Evolutionary conservation across 371 early-diverging fungal genomes (phyloP).

Genomic region (Mortierella sp.): DNA sequence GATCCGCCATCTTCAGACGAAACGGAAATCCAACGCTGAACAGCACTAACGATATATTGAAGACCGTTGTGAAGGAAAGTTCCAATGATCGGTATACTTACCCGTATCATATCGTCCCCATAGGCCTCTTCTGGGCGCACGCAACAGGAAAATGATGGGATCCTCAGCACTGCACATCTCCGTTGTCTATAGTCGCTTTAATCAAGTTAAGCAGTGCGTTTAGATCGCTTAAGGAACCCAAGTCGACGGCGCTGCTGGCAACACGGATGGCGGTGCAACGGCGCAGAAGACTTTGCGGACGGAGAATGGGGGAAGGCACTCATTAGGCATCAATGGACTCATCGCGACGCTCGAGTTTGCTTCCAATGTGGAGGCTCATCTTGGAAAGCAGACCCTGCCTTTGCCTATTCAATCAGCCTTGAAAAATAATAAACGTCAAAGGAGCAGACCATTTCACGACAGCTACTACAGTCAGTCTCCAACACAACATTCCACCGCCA

Average conservation of each 20-base stretch:
- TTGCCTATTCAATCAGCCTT: too few relatives aligned
- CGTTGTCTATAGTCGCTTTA: slow-evolving; percentile 69
- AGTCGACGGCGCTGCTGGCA: slow-evolving; percentile 35
- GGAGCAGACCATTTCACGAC: too few relatives aligned
- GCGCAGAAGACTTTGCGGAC: slow-evolving; percentile 79
- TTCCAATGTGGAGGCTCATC: slow-evolving; percentile 67
- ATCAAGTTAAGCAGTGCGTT: slow-evolving; percentile 74
- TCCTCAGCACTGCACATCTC: slow-evolving; percentile 71
- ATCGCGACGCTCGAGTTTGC: slow-evolving; percentile 84
- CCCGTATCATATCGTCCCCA: neutral
- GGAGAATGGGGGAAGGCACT: slow-evolving; percentile 63
- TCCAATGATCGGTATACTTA: too few relatives aligned
- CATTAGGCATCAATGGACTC: slow-evolving; percentile 89
- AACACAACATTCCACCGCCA: too few relatives aligned
- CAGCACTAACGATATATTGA: neutral
- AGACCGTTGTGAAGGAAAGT: too few relatives aligned
- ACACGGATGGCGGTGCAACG: slow-evolving; percentile 82
- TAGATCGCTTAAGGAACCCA: slow-evolving; percentile 59
- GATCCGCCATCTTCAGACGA: neutral
- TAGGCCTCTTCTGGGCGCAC: slow-evolving; percentile 80
- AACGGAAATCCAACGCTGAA: neutral
- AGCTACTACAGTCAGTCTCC: too few relatives aligned
- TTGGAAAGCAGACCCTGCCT: too few relatives aligned
- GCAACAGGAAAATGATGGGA: slow-evolving; percentile 72
- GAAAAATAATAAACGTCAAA: too few relatives aligned